Percentiles rank a stretch among this genome's conserved stretches.
These are phyloP conservation scores for Metschnikowia lochheadii DNA, from an alignment of 805 yeast species.

Conservation along the genomic window DNA sequence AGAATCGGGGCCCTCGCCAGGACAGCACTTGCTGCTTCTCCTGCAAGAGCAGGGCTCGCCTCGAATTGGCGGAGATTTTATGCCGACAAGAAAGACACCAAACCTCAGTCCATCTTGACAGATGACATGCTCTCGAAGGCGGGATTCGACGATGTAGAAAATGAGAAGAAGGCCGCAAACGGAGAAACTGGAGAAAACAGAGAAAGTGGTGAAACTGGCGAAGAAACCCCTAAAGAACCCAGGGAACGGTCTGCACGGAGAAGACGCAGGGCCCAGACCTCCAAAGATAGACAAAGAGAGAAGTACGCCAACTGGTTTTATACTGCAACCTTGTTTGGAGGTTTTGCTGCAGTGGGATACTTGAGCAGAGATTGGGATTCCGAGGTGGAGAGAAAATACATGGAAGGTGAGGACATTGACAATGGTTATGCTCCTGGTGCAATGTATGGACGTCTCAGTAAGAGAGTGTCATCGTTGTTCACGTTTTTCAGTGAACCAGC, in stretches of 20 bases:
- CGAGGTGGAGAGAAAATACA: slow-evolving; percentile 54
- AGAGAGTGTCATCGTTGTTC: slow-evolving; percentile 71
- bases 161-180: slow-evolving; percentile 14
- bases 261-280: slow-evolving; percentile 48
- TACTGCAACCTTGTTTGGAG: slow-evolving; percentile 52
- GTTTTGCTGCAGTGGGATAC: slow-evolving; percentile 54
- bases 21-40: slow-evolving; percentile 3
- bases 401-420: slow-evolving; percentile 50
- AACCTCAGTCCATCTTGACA: slow-evolving; percentile 55
- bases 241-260: slow-evolving; percentile 19
- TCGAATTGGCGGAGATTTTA: slow-evolving; percentile 8
- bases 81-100: slow-evolving; percentile 21
- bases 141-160: slow-evolving; percentile 57
- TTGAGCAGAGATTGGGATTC: slow-evolving; percentile 84
- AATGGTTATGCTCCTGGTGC: slow-evolving; percentile 66
- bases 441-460: slow-evolving; percentile 64
- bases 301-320: slow-evolving; percentile 73
- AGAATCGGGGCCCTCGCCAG: slow-evolving; percentile 2
- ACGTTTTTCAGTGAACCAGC: slow-evolving; percentile 90
- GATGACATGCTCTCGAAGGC: slow-evolving; percentile 82
- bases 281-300: slow-evolving; percentile 80
- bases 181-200: slow-evolving; percentile 16
- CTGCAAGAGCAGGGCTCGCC: background rate
- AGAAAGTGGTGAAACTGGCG: slow-evolving; percentile 10
- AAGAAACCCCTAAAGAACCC: slow-evolving; percentile 11